phyloP scores from a whole-genome alignment of 306 rosid species.

The Psophocarpus tetragonolobus region DNA sequence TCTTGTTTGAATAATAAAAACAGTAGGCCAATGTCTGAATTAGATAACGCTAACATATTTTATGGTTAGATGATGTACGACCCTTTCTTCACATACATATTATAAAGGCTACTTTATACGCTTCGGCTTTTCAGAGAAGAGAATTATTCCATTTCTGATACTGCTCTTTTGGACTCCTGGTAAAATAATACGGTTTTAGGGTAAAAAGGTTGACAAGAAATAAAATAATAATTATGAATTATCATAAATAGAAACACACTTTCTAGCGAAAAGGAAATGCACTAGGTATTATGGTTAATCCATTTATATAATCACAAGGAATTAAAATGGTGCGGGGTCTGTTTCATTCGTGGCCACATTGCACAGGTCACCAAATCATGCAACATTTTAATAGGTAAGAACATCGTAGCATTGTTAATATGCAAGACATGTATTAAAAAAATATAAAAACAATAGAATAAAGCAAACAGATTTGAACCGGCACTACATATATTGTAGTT shows the following conservation, averaged over 20 bases:
- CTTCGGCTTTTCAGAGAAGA: slow-evolving; percentile 39
- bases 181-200: background rate
- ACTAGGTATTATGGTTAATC: slow-evolving; percentile 1
- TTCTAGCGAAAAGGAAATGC: slow-evolving; percentile 13
- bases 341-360: slow-evolving; percentile 30
- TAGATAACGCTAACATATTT: slow-evolving; percentile 13
- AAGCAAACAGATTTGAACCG: slow-evolving; percentile 3
- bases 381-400: background rate
- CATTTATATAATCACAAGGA: background rate
- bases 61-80: slow-evolving; percentile 18
- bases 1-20: slow-evolving; percentile 23
- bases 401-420: background rate
- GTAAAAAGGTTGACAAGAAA: background rate
- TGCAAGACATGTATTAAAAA: background rate
- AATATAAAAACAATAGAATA: background rate
- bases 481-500: slow-evolving; percentile 5
- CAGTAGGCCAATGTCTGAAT: slow-evolving; percentile 17
- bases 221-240: background rate
- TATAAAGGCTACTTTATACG: slow-evolving; percentile 26
- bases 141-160: slow-evolving; percentile 37
- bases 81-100: slow-evolving; percentile 32
- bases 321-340: slow-evolving; percentile 27
- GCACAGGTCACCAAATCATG: slow-evolving; percentile 29
- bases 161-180: slow-evolving; percentile 29
- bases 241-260: slow-evolving; percentile 18